phyloP scores from a whole-genome alignment of 768 basidiomycete genomes.

The Mycena crocata region DNA sequence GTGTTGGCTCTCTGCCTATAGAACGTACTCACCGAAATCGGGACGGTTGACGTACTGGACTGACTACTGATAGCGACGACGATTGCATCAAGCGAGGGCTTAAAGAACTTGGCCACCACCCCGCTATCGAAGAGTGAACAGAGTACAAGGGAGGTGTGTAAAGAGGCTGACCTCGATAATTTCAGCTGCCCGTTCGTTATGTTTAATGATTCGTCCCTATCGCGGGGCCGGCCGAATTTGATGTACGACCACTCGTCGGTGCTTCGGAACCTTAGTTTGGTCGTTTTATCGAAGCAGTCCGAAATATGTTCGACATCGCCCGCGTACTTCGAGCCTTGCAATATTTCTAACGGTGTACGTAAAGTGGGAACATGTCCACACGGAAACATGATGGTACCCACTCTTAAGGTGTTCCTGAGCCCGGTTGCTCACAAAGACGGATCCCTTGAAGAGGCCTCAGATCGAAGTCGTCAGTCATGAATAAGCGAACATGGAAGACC shows the following conservation, averaged over 20 bases:
- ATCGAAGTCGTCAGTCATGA: background rate
- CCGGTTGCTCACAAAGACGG: slow-evolving; percentile 61
- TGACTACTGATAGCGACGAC: slow-evolving; percentile 46
- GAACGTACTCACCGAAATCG: slow-evolving; percentile 44
- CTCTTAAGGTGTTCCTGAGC: slow-evolving; percentile 54
- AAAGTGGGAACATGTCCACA: background rate
- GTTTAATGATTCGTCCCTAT: slow-evolving; percentile 51
- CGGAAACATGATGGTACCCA: slow-evolving; percentile 35
- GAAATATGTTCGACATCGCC: slow-evolving; percentile 58
- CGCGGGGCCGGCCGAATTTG: slow-evolving; percentile 57
- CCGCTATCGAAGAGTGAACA: slow-evolving; percentile 40
- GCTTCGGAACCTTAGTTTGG: slow-evolving; percentile 58
- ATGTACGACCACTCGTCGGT: slow-evolving; percentile 55
- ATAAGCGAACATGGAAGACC: background rate
- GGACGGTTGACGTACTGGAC: slow-evolving; percentile 38
- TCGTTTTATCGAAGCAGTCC: slow-evolving; percentile 57
- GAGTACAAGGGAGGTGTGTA: background rate
- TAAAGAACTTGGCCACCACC: slow-evolving; percentile 52
- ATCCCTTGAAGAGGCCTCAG: slow-evolving; percentile 61
- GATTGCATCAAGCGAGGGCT: slow-evolving; percentile 52
- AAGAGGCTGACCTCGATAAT: slow-evolving; percentile 44
- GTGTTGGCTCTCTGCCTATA: too few species aligned
- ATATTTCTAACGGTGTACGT: slow-evolving; percentile 44
- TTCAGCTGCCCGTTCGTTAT: slow-evolving; percentile 63
- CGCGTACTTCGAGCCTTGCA: slow-evolving; percentile 52